Evolutionary conservation across 164 flowering plant genomes (phyloP).

Genomic region (Berberis vulgaris): DNA sequence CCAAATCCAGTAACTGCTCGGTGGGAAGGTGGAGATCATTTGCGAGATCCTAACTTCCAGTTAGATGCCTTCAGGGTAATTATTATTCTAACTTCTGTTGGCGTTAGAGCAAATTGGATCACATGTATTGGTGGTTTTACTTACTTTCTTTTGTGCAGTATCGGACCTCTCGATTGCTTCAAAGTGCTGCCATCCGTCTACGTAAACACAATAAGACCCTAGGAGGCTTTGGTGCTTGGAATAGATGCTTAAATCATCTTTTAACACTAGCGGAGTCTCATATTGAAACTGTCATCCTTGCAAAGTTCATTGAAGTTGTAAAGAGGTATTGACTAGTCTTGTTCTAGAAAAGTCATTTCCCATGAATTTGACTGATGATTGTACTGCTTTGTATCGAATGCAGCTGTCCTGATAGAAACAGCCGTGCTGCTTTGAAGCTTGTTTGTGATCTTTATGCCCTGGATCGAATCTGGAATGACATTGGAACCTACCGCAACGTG

Average conservation of each 20-base stretch:
- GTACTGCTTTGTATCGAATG: constrained; percentile 4
- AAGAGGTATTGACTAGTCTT: constrained; percentile 38
- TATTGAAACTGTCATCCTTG: constrained; percentile 87
- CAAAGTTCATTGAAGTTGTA: constrained; percentile 78
- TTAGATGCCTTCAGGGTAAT: constrained; percentile 92
- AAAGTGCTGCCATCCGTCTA: constrained; percentile 70
- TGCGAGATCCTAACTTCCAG: constrained; percentile 85
- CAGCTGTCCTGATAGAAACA: constrained; percentile 73
- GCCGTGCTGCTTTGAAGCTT: constrained; percentile 70
- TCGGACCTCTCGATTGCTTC: constrained; percentile 90
- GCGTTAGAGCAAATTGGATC: neutral
- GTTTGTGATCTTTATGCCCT: constrained; percentile 90
- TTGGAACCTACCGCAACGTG: constrained; percentile 92
- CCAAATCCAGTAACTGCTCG: constrained; percentile 93
- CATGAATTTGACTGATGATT: neutral
- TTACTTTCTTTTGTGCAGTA: constrained; percentile 40
- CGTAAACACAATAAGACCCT: constrained; percentile 77
- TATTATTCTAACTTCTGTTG: neutral
- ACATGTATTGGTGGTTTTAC: neutral
- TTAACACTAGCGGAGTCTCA: constrained; percentile 94
- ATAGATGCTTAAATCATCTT: constrained; percentile 94
- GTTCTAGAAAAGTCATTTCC: neutral
- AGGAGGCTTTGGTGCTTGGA: constrained; percentile 96
- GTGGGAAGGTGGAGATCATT: constrained; percentile 92
- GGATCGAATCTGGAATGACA: constrained; percentile 93